Evolutionary conservation across 176 grass and related monocot species (phyloP).

Genomic region (Raddia guianensis): DNA sequence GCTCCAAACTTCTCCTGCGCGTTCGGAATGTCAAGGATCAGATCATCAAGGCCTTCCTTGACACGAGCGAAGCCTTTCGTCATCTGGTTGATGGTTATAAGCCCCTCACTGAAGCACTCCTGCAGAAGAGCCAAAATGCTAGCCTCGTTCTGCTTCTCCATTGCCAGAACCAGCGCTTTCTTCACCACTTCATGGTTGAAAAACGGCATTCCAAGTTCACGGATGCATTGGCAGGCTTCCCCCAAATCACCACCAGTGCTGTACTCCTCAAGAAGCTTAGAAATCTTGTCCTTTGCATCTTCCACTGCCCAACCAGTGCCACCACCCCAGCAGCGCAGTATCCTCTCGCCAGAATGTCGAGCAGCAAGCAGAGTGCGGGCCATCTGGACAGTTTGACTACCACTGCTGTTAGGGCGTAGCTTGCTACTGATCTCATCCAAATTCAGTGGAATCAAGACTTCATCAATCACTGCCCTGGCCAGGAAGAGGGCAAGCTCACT

Average conservation of each 20-base stretch:
- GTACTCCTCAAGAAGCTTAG: slow-evolving; percentile 83
- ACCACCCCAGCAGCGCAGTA: slow-evolving; percentile 85
- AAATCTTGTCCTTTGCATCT: slow-evolving; percentile 86
- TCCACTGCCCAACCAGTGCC: slow-evolving; percentile 87
- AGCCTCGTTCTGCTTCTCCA: slow-evolving; percentile 75
- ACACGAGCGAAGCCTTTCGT: slow-evolving; percentile 69
- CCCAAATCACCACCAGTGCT: slow-evolving; percentile 60
- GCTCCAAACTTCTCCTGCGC: slow-evolving; percentile 64
- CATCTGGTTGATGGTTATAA: slow-evolving; percentile 92
- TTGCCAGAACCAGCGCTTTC: slow-evolving; percentile 75
- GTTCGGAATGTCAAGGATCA: slow-evolving; percentile 75
- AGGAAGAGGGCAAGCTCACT: slow-evolving; percentile 89
- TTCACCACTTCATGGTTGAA: slow-evolving; percentile 98
- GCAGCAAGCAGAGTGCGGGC: slow-evolving; percentile 63
- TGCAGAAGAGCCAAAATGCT: slow-evolving; percentile 60
- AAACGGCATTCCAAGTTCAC: slow-evolving; percentile 80
- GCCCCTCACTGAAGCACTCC: slow-evolving; percentile 71
- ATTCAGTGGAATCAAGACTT: slow-evolving; percentile 72
- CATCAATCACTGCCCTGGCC: slow-evolving; percentile 81
- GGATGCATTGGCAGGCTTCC: slow-evolving; percentile 83
- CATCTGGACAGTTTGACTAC: slow-evolving; percentile 64
- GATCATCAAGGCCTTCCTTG: slow-evolving; percentile 73
- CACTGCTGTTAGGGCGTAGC: slow-evolving; percentile 55
- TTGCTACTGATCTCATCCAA: slow-evolving; percentile 72
- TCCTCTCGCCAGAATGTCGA: slow-evolving; percentile 78